These are phyloP conservation scores for Metschnikowia sp. DNA, from an alignment of 805 yeast species.

Conservation along the genomic window DNA sequence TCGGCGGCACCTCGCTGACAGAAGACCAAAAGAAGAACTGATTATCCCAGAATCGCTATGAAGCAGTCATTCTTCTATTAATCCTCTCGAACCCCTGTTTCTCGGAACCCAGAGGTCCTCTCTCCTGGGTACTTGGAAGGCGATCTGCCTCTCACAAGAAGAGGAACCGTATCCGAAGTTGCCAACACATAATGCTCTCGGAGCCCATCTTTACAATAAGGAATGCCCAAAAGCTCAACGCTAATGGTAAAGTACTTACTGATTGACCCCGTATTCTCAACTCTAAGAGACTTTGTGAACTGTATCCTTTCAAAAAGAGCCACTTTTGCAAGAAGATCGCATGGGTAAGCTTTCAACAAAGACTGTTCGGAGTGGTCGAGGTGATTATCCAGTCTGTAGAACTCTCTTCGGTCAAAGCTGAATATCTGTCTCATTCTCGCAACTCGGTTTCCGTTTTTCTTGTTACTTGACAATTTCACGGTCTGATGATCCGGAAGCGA, in stretches of 20 bases:
- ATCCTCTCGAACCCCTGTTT: too few species aligned
- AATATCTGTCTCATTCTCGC: slow-evolving; percentile 46
- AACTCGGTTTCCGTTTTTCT: slow-evolving; percentile 51
- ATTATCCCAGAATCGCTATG: too few species aligned
- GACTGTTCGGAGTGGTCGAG: neutral
- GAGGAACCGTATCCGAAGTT: slow-evolving; percentile 53
- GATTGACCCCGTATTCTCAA: slow-evolving; percentile 32
- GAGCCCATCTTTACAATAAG: neutral
- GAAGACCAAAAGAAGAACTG: too few species aligned
- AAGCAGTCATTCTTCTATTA: too few species aligned
- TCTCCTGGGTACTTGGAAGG: slow-evolving; percentile 49
- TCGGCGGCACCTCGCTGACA: too few species aligned
- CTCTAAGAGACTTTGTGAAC: slow-evolving; percentile 49
- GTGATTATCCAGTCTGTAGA: neutral
- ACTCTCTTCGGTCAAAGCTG: slow-evolving; percentile 37
- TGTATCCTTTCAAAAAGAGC: slow-evolving; percentile 69
- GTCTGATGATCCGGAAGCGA: slow-evolving; percentile 55
- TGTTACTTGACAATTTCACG: slow-evolving; percentile 58
- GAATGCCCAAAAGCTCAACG: slow-evolving; percentile 51
- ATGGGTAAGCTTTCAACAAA: slow-evolving; percentile 9
- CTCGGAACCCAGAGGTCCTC: slow-evolving; percentile 7
- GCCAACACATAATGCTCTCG: slow-evolving; percentile 29
- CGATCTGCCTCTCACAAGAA: slow-evolving; percentile 61
- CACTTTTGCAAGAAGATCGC: slow-evolving; percentile 35
- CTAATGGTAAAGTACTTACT: slow-evolving; percentile 44